Evolutionary conservation across 2,329 filamentous ascomycete species (phyloP), one percentile per base, ranked within the genome.

Genomic region (Aspergillus pseudoterreus): DNA sequence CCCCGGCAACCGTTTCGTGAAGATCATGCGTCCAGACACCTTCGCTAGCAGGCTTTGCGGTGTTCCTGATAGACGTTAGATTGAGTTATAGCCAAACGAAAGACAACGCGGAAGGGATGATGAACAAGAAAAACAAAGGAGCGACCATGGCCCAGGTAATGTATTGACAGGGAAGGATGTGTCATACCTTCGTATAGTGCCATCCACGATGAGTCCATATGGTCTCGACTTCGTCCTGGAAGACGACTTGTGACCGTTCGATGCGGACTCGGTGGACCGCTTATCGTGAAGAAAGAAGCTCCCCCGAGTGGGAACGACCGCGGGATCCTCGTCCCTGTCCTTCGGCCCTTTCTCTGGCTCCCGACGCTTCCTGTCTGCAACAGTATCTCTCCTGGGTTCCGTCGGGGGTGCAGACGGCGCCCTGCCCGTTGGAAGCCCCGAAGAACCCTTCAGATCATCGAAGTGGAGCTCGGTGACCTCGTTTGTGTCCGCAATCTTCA

Each of bases 271-370:
- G 50, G 87, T 83, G 61, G 90, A 86, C 56, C 90, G 83, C 65
- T 94, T 90, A 68, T 97, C 94, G 71, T 97, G 92, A 83, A 97
- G 91, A 76, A 96, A 97, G 78, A 97, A 97, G 56, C 89, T 87
- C 53, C 94, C 94, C 59, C 92, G 81, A 65, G 95, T 96, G 49
- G 94, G 92, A 50, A 96, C 92, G 73, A 96, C 96, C 10, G 92
- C 85, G 33, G 92, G 92, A 69, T 96, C 90, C 62, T 90, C 85
- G 67, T 95, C 90, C 61, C 90, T 83, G 70, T 89, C 89, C 74
- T 87, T 90, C 73, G 87, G 85, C 75, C 95, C 95, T 66, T 95
- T 90, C 58, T 96, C 91, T 64, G 95, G 90, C 66, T 96, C 92
- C 60, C 88, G 85, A 58, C 88, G 84, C 70, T 88, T 85, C 58